Base-by-base conservation (phyloP, 1,284 basidiomycete species). In the Trametes sp. region DNA sequence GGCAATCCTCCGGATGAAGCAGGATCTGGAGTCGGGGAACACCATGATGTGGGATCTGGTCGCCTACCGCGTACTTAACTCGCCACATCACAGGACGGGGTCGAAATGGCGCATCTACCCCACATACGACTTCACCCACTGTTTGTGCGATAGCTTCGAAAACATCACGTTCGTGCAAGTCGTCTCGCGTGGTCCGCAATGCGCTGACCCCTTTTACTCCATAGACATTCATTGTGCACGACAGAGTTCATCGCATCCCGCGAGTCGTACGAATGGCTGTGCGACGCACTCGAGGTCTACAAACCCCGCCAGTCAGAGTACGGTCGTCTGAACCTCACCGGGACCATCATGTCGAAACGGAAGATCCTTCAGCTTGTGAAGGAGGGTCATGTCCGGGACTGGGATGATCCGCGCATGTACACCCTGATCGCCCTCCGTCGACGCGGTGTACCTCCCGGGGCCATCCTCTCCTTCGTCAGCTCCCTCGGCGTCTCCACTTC, bases 21-120 rank as follows among this genome's bases (percentile, higher is more conserved):
- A 97, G 81, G 94, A 99, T 75, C 80, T 99, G 41, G 84, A 88
- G 56, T 93, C 95, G 64, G 93, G 93, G 13, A 99, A 99, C 78
- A 97, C 98, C 26, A 96, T 97, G 80, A 98, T 99, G 97, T 99
- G 98, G 98, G 98, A 99, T 79, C 79, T 98, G 61, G 94, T 98
- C 51, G 97, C 97, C 19, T 99, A 99, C 76, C 90, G 98, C 36
- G 95, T 98, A 46, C 84, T 99, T 62, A 86, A 93, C 57, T 88
- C 94, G 7, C 87, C 93, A 42, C 98, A 99, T 78, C 97, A 99
- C 76, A 89, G 98, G 31, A 99, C 98, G 0, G 90, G 89, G 28
- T 88, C 91, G 76, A 93, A 92, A 71, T 99, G 98, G 98, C 94
- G 83, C 73, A 91, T 95, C 70, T 98, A 98, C 76, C 95, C 97